phyloP scores from a whole-genome alignment of 352 stramenopile genomes.

The Phytophthora sojae region DNA sequence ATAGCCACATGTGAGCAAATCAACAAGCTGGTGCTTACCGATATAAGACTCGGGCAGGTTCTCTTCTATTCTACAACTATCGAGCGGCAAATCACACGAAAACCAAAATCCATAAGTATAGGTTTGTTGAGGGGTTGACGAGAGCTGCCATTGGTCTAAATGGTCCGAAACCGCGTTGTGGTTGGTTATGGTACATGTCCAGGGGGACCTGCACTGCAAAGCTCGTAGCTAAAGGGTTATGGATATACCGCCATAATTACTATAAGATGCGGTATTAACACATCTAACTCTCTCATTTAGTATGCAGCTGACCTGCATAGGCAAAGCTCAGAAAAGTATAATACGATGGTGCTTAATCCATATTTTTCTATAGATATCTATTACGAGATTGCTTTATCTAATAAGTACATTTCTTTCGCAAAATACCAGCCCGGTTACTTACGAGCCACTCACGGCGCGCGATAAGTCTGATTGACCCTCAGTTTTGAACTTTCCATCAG shows the following conservation, averaged over 20 bases:
- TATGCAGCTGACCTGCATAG: neutral
- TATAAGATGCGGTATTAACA: neutral
- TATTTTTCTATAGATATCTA: neutral
- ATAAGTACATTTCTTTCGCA: neutral
- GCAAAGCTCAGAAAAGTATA: neutral
- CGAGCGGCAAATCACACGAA: too few species aligned
- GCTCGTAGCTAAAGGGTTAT: too few species aligned
- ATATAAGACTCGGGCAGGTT: too few species aligned
- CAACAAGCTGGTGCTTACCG: too few species aligned
- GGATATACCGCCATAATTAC: neutral
- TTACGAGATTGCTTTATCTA: neutral
- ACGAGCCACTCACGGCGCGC: neutral
- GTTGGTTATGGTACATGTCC: too few species aligned
- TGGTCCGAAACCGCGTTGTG: too few species aligned
- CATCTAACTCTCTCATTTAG: neutral
- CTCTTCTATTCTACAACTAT: too few species aligned
- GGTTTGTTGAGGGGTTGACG: too few species aligned
- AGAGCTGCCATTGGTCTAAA: too few species aligned
- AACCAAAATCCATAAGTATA: too few species aligned
- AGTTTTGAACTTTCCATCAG: neutral
- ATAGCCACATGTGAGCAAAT: too few species aligned
- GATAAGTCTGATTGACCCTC: neutral
- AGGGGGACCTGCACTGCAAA: too few species aligned
- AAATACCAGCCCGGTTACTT: neutral
- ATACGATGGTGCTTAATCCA: neutral